Conservation (phyloP, 2,329 filamentous ascomycete genomes). For the Gyromitra esculenta region DNA sequence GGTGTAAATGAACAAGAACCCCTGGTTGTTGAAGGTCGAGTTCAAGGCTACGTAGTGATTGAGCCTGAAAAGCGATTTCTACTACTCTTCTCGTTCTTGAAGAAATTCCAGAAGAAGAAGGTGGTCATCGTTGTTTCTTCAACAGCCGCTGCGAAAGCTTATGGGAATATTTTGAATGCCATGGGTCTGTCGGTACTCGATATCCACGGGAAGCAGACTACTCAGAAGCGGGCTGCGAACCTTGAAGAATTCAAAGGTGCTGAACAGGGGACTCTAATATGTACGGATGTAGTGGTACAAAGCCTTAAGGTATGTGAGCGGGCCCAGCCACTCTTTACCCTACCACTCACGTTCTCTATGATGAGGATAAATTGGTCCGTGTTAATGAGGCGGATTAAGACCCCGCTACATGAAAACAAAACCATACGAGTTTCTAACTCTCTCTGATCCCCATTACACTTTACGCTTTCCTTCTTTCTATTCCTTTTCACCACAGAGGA, state of each 20-base stretch:
- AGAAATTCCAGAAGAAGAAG: conserved; percentile 54
- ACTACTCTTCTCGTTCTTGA: conserved; percentile 51
- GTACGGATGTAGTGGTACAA: conserved; percentile 46
- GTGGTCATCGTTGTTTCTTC: conserved; percentile 49
- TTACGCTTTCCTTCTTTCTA: neutral
- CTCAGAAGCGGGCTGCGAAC: conserved; percentile 33
- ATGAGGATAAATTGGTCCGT: conserved; percentile 55
- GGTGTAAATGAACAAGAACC: conserved; percentile 10
- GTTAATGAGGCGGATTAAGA: conserved; percentile 56
- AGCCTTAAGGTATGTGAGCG: conserved; percentile 49
- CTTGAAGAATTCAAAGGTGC: conserved; percentile 44
- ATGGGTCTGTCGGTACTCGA: conserved; percentile 36
- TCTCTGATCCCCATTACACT: conserved; percentile 33
- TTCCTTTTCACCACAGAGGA: neutral
- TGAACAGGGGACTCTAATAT: conserved; percentile 48
- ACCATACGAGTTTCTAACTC: conserved; percentile 47
- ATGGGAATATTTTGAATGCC: conserved; percentile 38
- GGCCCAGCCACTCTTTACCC: neutral
- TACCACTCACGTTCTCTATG: conserved; percentile 23
- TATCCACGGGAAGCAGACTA: conserved; percentile 50
- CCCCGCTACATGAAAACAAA: conserved; percentile 52
- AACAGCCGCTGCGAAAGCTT: conserved; percentile 43
- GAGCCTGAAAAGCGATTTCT: conserved; percentile 53
- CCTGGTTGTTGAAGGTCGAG: conserved; percentile 2
- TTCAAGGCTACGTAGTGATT: conserved; percentile 51